Percentiles rank a stretch among this genome's conserved stretches.
Conservation (phyloP, 768 basidiomycete genomes). For the Russula olivacea region DNA sequence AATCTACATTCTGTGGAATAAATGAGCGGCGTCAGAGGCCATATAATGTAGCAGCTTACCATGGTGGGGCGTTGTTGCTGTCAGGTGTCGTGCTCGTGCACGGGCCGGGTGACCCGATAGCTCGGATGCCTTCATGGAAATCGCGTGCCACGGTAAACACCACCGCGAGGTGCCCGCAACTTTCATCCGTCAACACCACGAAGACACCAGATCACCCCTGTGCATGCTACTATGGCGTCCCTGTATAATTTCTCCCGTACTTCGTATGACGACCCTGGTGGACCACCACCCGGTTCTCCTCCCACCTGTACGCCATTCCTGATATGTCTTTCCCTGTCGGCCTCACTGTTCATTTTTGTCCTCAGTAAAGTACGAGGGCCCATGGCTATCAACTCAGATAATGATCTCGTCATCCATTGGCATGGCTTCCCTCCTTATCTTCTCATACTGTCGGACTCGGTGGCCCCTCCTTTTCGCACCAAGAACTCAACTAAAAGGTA, state of each 20-base stretch:
- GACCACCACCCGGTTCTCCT: slow-evolving; percentile 56
- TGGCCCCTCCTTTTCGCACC: slow-evolving; percentile 92
- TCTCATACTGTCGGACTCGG: slow-evolving; percentile 81
- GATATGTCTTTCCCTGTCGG: slow-evolving; percentile 14
- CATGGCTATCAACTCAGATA: slow-evolving; percentile 94
- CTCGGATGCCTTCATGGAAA: not conserved
- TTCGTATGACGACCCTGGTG: slow-evolving; percentile 35
- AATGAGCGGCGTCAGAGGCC: not conserved
- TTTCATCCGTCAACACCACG: not conserved
- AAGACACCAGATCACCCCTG: not conserved
- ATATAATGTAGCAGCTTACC: not conserved
- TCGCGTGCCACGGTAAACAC: not conserved
- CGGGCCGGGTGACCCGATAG: not conserved
- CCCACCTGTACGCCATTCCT: slow-evolving; percentile 47
- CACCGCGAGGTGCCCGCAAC: not conserved
- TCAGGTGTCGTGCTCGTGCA: too few relatives aligned
- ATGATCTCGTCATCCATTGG: slow-evolving; percentile 74
- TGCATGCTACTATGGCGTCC: not conserved
- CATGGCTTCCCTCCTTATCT: slow-evolving; percentile 71
- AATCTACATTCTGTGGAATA: slow-evolving; percentile 19
- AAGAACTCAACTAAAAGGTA: slow-evolving; percentile 90
- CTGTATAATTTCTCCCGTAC: not conserved
- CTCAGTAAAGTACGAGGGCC: slow-evolving; percentile 77
- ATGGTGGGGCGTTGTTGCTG: not conserved
- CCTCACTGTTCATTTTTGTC: slow-evolving; percentile 1